Evolutionary conservation across 2,329 filamentous ascomycete species (phyloP).

Genomic region (Salinomyces thailandicus): DNA sequence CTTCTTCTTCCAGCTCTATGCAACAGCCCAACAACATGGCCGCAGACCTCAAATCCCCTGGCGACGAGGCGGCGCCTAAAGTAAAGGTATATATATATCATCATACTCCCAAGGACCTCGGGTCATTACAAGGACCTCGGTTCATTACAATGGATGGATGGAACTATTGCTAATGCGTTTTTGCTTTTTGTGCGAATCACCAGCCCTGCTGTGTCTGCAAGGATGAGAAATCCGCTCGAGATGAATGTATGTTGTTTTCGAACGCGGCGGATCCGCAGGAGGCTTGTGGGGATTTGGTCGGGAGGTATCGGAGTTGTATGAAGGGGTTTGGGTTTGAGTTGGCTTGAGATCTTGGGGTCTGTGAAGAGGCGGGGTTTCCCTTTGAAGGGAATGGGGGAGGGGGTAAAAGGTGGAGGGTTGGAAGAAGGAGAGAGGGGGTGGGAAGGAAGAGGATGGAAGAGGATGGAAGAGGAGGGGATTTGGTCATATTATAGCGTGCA

Average conservation of each 20-base stretch:
- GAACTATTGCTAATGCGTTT: neutral
- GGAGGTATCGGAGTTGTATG: slow-evolving; percentile 88
- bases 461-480: no score
- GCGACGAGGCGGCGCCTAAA: slow-evolving; percentile 27
- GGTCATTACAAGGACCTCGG: neutral
- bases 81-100: no score
- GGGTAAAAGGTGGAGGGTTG: no score
- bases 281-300: slow-evolving; percentile 73
- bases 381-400: no score
- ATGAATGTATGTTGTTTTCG: slow-evolving; percentile 99
- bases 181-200: neutral
- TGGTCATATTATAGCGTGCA: no score
- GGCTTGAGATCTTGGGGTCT: slow-evolving; percentile 9
- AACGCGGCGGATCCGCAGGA: slow-evolving; percentile 68
- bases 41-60: slow-evolving; percentile 33
- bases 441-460: no score
- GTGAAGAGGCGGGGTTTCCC: neutral
- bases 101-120: neutral
- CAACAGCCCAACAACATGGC: slow-evolving; percentile 36
- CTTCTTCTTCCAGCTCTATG: slow-evolving; percentile 7
- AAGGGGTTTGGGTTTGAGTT: slow-evolving; percentile 77
- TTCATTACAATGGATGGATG: neutral
- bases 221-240: slow-evolving; percentile 79
- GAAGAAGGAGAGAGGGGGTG: no score
- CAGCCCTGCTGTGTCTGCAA: slow-evolving; percentile 98